Conservation (phyloP, 257 asterid genomes). For the Salvia hispanica region DNA sequence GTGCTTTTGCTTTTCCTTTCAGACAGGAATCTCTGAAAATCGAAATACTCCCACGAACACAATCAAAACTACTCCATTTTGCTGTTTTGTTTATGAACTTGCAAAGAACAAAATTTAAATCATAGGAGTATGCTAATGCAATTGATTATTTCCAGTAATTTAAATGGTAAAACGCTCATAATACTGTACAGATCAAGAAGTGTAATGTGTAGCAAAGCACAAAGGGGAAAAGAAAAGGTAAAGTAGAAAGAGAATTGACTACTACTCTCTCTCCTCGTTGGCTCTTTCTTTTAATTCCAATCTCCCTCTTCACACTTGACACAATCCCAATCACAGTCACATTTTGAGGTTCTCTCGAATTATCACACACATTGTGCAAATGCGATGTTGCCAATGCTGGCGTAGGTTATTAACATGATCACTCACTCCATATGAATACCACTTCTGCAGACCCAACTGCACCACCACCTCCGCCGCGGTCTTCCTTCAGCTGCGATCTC, state of each 20-base stretch:
- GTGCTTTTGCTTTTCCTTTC: constrained; percentile 69
- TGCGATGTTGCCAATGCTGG: constrained; percentile 26
- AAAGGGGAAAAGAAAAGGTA: constrained; percentile 24
- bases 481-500: constrained; percentile 85
- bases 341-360: too few species aligned
- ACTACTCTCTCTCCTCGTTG: constrained; percentile 5
- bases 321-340: too few species aligned
- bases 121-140: too few species aligned
- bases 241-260: constrained; percentile 26
- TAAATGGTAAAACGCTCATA: too few species aligned
- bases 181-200: too few species aligned
- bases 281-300: constrained; percentile 18
- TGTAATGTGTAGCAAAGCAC: constrained; percentile 8
- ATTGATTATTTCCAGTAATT: too few species aligned
- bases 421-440: constrained; percentile 63
- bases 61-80: not conserved
- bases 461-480: constrained; percentile 68
- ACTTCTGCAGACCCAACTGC: constrained; percentile 71
- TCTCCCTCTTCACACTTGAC: not conserved
- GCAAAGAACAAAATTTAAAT: too few species aligned
- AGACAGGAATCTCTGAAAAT: constrained; percentile 69
- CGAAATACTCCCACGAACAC: constrained; percentile 34
- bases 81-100: too few species aligned
- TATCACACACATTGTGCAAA: not conserved
- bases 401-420: constrained; percentile 38